phyloP scores from a whole-genome alignment of 345 rosid species.

The Lagerstroemia speciosa region DNA sequence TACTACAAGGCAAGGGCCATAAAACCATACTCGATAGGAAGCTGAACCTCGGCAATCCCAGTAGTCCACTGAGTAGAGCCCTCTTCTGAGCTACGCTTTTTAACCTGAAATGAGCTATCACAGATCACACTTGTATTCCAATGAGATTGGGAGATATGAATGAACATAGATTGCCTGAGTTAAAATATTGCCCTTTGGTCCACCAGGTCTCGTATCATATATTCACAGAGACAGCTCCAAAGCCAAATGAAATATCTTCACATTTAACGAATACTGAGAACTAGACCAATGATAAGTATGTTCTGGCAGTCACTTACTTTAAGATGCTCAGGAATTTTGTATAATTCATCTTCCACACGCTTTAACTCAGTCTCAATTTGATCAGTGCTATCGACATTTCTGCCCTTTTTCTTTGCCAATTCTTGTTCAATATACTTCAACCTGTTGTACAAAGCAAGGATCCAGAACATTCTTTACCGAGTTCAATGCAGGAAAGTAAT shows the following conservation, averaged over 20 bases:
- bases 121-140: not conserved
- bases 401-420: slow-evolving; percentile 80
- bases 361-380: slow-evolving; percentile 65
- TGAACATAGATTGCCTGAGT: not conserved
- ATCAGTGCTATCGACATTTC: slow-evolving; percentile 31
- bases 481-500: not conserved
- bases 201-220: not conserved
- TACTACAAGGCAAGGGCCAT: not conserved
- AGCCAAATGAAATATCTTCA: not conserved
- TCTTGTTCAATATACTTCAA: slow-evolving; percentile 82
- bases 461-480: not conserved
- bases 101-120: slow-evolving; percentile 35
- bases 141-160: not conserved
- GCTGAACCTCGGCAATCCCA: slow-evolving; percentile 94
- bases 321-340: slow-evolving; percentile 91
- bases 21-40: slow-evolving; percentile 76
- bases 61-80: slow-evolving; percentile 99
- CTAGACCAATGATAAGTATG: not conserved
- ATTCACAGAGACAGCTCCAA: not conserved
- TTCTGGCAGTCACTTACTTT: slow-evolving; percentile 33
- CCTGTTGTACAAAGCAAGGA: slow-evolving; percentile 31
- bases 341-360: slow-evolving; percentile 80
- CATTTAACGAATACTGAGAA: not conserved
- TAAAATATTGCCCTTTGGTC: not conserved
- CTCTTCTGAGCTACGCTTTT: slow-evolving; percentile 80